Evolutionary conservation across 2,329 filamentous ascomycete species (phyloP), one percentile per base, ranked within the genome.

Genomic region (Fusarium clavum): DNA sequence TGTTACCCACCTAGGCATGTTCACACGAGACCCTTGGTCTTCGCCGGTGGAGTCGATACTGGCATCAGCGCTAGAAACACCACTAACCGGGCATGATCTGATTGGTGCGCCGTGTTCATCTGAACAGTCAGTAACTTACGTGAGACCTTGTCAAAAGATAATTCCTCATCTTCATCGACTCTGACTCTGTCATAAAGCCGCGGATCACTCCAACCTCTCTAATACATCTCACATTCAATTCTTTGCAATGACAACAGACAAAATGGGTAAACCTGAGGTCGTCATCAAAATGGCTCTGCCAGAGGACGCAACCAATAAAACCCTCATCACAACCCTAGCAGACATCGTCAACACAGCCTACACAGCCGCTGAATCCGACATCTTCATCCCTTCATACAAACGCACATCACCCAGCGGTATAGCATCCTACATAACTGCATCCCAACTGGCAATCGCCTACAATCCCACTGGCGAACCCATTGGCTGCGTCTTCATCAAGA

Each of bases 401-500:
- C 71, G 77, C 14, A 79, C 77, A 1, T 62, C 56, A 1, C 11
- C 60, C 1, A 6, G 45, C 3, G 74, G 77, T 38, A 68, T 79
- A 11, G 51, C 68, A 14, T 47, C 54, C 3, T 61, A 76, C 9
- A 60, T 78, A 20, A 67, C 46, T 8, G 29, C 69, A 6, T 61
- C 73, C 10, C 61, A 74, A 9, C 67, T 79, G 6, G 77, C 75
- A 0, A 55, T 79, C 8, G 72, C 72, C 5, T 75, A 71, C 16
- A 16, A 45, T 2, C 12, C 43, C 2, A 57, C 27, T 11, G 29
- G 44, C 4, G 34, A 72, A 1, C 57, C 70, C 2, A 57, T 77
- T 5, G 77, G 77, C 13, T 79, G 77, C 30, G 68, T 79, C 10
- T 71, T 57, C 27, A 51, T 77, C 40, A 79, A 76, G 55, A 52